Evolutionary conservation across 371 early-diverging fungal species (phyloP), one percentile per base, ranked within the genome.

Genomic region (Lichtheimia ornata): DNA sequence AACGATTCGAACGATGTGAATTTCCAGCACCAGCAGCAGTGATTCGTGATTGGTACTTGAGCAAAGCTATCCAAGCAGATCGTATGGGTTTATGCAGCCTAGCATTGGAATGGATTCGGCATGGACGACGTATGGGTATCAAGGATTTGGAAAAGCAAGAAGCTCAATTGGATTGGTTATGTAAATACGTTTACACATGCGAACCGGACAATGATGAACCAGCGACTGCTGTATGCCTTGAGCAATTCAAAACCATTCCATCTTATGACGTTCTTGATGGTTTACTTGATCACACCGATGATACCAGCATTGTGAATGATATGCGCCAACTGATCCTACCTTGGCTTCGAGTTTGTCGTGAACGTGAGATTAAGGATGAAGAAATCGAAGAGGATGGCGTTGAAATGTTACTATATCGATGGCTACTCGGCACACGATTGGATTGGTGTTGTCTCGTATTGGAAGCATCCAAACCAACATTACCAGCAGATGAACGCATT

Each of bases 31-130:
- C 81, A 0, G 63, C 67, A 13, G 61, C 72, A 6, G 64, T 67
- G 4, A 69, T 90, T 22, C 73, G 80, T 2, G 62, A 82, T 12
- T 91, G 91, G 91, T 89, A 89, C 62, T 58, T 71, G 14, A 69
- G 79, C 6, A 82, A 87, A 4, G 81, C 84, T 12, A 59, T 63
- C 12, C 71, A 77, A 5, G 85, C 89, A 49, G 90, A 90, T 61
- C 62, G 59, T 11, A 72, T 74, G 47, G 88, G 88, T 12, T 70
- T 83, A 20, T 69, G 77, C 30, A 76, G 76, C 15, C 70, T 82
- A 40, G 85, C 89, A 5, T 69, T 88, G 6, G 84, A 79, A 17
- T 69, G 89, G 58, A 67, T 81, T 25, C 79, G 81, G 15, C 66
- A 77, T 44, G 90, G 84, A n/a, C 74, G 68, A 28, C 74, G 73